Percentiles rank a stretch among this genome's conserved stretches.
Evolutionary conservation across 2,329 filamentous ascomycete species (phyloP).

Genomic region (Calonectria ilicicola): DNA sequence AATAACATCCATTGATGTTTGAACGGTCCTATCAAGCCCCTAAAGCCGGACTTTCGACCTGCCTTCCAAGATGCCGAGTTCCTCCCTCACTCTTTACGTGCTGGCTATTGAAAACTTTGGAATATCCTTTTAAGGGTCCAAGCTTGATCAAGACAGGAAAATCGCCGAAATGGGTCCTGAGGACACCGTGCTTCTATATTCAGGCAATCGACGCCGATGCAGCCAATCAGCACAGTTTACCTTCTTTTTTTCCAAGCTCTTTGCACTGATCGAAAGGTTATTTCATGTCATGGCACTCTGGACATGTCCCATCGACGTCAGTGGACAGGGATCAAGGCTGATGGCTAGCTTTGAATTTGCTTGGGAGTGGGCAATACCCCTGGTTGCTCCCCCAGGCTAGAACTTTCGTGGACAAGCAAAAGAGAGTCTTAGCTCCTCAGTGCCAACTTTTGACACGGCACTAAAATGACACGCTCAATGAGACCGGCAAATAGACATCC

Average conservation of each 20-base stretch:
- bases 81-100: neutral
- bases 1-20: constrained; percentile 10
- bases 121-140: neutral
- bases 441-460: constrained; percentile 13
- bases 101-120: constrained; percentile 1
- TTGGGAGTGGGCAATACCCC: neutral
- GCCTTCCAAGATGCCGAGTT: neutral
- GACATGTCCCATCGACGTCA: constrained; percentile 20
- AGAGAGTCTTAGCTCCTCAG: constrained; percentile 10
- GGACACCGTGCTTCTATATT: neutral
- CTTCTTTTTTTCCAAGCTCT: neutral
- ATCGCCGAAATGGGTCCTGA: neutral
- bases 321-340: constrained; percentile 15
- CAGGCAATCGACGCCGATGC: neutral
- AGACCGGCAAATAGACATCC: neutral
- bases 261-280: constrained; percentile 3
- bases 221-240: neutral
- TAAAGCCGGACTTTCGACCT: neutral
- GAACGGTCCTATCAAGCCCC: neutral
- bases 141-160: neutral
- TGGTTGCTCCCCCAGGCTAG: constrained; percentile 11
- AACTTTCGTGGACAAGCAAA: constrained; percentile 13
- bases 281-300: constrained; percentile 7
- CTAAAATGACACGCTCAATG: constrained; percentile 6
- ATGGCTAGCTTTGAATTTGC: constrained; percentile 6